A percentile compares a stretch with the other conserved stretches of the same genome.
Conservation (phyloP, 345 rosid species). For the Trapa bicornis region DNA sequence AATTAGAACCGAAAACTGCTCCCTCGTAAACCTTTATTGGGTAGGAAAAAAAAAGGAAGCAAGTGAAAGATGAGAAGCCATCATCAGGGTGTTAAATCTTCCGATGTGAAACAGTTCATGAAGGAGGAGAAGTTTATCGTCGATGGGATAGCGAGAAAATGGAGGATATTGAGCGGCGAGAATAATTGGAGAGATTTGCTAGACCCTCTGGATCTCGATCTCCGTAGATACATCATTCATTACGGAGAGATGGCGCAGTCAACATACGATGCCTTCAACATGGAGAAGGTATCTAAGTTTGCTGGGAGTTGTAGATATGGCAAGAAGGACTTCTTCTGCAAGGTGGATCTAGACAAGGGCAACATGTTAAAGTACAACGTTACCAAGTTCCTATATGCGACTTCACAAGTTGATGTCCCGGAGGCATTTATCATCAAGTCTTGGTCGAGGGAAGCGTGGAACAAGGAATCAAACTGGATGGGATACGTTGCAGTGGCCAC, state of each 20-base stretch:
- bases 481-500: slow-evolving; percentile 78
- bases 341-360: slow-evolving; percentile 40
- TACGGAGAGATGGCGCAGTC: slow-evolving; percentile 88
- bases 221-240: slow-evolving; percentile 53
- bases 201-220: slow-evolving; percentile 64
- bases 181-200: slow-evolving; percentile 42
- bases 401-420: slow-evolving; percentile 44
- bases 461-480: slow-evolving; percentile 74
- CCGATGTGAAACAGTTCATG: slow-evolving; percentile 5
- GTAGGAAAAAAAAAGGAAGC: background rate
- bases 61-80: background rate
- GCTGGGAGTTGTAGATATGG: slow-evolving; percentile 56
- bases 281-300: slow-evolving; percentile 40
- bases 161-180: slow-evolving; percentile 61
- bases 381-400: slow-evolving; percentile 63
- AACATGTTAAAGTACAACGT: slow-evolving; percentile 51
- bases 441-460: slow-evolving; percentile 69
- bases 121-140: slow-evolving; percentile 12
- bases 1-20: background rate
- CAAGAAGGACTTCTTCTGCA: slow-evolving; percentile 41
- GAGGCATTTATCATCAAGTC: slow-evolving; percentile 55
- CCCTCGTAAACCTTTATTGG: background rate
- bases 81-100: background rate
- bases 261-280: slow-evolving; percentile 53
- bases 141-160: slow-evolving; percentile 28